Evolutionary conservation across 257 asterid genomes (phyloP).

Genomic region (Gentiana macrophylla): DNA sequence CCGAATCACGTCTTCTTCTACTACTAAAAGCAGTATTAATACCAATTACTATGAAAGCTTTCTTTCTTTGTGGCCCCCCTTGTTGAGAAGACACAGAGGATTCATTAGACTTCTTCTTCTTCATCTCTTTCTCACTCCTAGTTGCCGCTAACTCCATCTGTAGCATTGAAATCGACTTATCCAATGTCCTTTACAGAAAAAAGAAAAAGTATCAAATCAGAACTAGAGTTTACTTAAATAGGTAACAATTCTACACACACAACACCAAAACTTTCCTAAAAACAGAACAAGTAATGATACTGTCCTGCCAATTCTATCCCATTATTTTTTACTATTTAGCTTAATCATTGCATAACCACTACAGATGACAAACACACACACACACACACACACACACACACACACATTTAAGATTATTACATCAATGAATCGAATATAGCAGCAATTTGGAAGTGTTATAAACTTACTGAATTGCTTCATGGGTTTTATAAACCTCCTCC

Average conservation of each 20-base stretch:
- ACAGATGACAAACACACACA: no score
- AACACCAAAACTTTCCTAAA: constrained; percentile 2
- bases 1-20: constrained; percentile 91
- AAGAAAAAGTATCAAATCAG: constrained; percentile 8
- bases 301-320: no score
- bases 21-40: constrained; percentile 97
- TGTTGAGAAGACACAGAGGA: constrained; percentile 25
- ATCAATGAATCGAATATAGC: no score
- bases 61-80: constrained; percentile 45
- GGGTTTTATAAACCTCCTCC: constrained; percentile 90
- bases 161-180: constrained; percentile 85
- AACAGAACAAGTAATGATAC: no score
- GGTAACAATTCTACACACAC: constrained; percentile 1
- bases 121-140: constrained; percentile 40
- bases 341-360: no score
- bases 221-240: constrained; percentile 10
- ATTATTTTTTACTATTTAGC: no score
- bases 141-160: constrained; percentile 93
- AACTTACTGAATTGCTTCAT: constrained; percentile 89
- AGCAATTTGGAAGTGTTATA: no score
- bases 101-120: constrained; percentile 22
- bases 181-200: constrained; percentile 48
- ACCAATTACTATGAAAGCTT: constrained; percentile 92
- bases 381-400: no score
- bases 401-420: no score